phyloP scores from a whole-genome alignment of 129 eudicot genomes.

The Helianthus tuberosus region DNA sequence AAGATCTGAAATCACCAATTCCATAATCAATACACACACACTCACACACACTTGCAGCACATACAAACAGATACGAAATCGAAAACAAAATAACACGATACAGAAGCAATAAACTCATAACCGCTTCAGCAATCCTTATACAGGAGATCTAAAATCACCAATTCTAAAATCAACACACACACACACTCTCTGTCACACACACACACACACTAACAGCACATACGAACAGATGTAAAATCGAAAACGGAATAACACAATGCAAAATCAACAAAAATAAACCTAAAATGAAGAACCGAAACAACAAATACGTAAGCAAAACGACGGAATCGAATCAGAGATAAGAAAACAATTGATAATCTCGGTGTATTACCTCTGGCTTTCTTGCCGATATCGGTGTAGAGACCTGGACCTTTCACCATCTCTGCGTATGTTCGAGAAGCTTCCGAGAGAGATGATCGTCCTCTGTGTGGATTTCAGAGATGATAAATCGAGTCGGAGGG shows the following conservation, averaged over 20 bases:
- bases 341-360: background rate
- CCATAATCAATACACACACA: constrained; percentile 7
- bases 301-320: background rate
- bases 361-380: constrained; percentile 60
- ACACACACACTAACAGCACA: background rate
- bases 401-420: constrained; percentile 84
- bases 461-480: constrained; percentile 3
- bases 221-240: background rate
- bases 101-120: background rate
- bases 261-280: constrained; percentile 3
- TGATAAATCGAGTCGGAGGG: background rate
- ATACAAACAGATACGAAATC: background rate
- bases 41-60: background rate
- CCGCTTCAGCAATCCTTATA: constrained; percentile 68
- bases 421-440: constrained; percentile 19
- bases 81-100: background rate
- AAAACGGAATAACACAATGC: background rate
- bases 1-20: constrained; percentile 55
- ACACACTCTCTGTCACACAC: too few species aligned
- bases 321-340: background rate
- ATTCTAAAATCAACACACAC: constrained; percentile 1
- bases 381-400: constrained; percentile 79
- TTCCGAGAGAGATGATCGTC: background rate
- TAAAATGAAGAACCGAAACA: background rate
- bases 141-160: constrained; percentile 58